phyloP scores from a whole-genome alignment of 106 monocot genomes.

The Dioscorea dumetorum region DNA sequence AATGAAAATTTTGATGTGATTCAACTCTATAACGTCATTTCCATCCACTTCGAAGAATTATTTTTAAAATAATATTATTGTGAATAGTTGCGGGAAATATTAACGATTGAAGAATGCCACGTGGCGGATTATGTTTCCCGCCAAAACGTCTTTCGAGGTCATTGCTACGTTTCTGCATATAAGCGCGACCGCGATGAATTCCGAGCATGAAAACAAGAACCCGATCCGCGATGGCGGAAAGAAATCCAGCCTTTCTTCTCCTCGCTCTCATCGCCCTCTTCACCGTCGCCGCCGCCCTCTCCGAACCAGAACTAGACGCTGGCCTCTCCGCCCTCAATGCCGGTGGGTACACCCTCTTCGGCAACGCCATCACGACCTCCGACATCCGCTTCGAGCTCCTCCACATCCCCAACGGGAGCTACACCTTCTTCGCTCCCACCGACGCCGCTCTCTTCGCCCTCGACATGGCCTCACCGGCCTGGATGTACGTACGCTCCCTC shows the following conservation, averaged over 20 bases:
- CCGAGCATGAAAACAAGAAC: too few species aligned
- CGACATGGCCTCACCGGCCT: conserved; percentile 10
- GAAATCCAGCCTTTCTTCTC: conserved; percentile 2
- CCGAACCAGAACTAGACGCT: conserved; percentile 18
- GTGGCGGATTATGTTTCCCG: too few species aligned
- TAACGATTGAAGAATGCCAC: too few species aligned
- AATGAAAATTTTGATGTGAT: too few species aligned
- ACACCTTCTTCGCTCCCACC: conserved; percentile 22
- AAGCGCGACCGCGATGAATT: too few species aligned
- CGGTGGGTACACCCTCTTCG: conserved; percentile 24
- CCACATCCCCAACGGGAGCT: conserved; percentile 1
- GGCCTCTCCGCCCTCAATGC: conserved; percentile 15
- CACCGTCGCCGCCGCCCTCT: neutral
- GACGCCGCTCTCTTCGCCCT: conserved; percentile 19
- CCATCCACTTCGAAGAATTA: too few species aligned
- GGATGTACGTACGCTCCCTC: conserved; percentile 16
- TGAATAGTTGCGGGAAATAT: too few species aligned
- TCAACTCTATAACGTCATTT: too few species aligned
- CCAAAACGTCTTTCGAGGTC: too few species aligned
- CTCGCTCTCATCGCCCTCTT: conserved; percentile 5
- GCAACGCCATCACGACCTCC: conserved; percentile 31
- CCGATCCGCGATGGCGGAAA: too few species aligned
- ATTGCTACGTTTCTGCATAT: too few species aligned
- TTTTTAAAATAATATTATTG: too few species aligned
- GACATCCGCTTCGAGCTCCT: conserved; percentile 27